Evolutionary conservation across 2,329 filamentous ascomycete genomes (phyloP).

Genomic region (Pseudogymnoascus sp.): DNA sequence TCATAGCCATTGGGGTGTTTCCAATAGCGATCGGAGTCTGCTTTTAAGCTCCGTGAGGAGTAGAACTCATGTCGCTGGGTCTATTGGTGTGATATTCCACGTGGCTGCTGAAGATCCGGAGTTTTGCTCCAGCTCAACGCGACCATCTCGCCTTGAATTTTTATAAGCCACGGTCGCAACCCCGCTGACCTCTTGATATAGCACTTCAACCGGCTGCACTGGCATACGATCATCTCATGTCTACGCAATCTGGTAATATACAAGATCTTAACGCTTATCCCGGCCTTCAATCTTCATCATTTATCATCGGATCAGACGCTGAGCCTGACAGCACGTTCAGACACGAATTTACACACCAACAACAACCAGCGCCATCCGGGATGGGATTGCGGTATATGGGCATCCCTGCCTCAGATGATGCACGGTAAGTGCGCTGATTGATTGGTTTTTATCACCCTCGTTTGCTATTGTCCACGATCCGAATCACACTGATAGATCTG

Average conservation of each 20-base stretch:
- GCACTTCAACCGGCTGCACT: conserved; percentile 24
- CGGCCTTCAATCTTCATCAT: conserved; percentile 25
- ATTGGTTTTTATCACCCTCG: conserved; percentile 7
- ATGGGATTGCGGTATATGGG: conserved; percentile 32
- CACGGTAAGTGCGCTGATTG: conserved; percentile 24
- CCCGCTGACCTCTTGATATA: conserved; percentile 19
- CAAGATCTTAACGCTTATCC: conserved; percentile 29
- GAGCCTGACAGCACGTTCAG: conserved; percentile 31
- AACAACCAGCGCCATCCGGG: conserved; percentile 25
- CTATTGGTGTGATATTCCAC: conserved; percentile 6
- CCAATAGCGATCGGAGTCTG: background rate
- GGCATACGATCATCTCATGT: conserved; percentile 29
- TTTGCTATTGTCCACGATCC: conserved; percentile 1
- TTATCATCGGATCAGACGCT: conserved; percentile 27
- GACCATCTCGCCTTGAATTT: conserved; percentile 4
- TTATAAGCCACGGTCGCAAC: conserved; percentile 3
- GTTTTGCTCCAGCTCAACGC: background rate
- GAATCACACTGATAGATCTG: background rate
- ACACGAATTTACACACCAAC: conserved; percentile 23
- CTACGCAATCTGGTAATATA: conserved; percentile 31
- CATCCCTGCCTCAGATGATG: conserved; percentile 29
- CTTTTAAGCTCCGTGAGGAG: background rate
- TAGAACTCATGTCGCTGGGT: background rate
- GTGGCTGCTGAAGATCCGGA: background rate
- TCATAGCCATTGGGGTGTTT: background rate